phyloP scores from a whole-genome alignment of 2,329 filamentous ascomycete genomes.

The Nemania sp. region DNA sequence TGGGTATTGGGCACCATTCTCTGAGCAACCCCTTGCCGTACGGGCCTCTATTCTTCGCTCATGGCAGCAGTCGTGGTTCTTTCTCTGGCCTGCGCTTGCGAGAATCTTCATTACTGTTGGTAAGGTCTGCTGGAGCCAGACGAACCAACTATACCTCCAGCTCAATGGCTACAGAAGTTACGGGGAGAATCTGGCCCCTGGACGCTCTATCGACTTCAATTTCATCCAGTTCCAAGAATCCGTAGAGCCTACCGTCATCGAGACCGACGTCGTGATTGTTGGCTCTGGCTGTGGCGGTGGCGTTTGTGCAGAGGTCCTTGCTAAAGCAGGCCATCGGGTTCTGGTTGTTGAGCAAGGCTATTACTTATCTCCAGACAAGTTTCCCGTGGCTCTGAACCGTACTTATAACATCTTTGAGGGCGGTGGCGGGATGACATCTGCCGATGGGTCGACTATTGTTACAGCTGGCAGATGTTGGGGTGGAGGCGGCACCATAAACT shows the following conservation, averaged over 20 bases:
- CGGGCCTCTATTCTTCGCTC: conserved; percentile 16
- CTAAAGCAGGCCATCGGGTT: conserved; percentile 73
- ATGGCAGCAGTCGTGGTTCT: conserved; percentile 24
- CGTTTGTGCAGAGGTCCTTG: conserved; percentile 82
- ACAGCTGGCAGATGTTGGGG: conserved; percentile 81
- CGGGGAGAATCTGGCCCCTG: background rate
- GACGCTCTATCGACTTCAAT: conserved; percentile 12
- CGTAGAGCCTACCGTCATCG: background rate
- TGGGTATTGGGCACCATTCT: conserved; percentile 17
- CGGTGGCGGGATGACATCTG: conserved; percentile 66
- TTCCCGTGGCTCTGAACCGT: conserved; percentile 77
- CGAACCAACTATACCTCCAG: conserved; percentile 14
- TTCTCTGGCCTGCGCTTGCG: conserved; percentile 23
- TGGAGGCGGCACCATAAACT: conserved; percentile 90
- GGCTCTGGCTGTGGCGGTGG: conserved; percentile 89
- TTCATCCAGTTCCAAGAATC: conserved; percentile 28
- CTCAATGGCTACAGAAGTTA: conserved; percentile 19
- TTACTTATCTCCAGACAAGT: conserved; percentile 76
- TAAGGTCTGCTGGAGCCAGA: conserved; percentile 26
- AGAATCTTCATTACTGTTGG: conserved; percentile 15
- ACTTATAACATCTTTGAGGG: conserved; percentile 71
- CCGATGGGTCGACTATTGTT: conserved; percentile 70
- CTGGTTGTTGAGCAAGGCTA: conserved; percentile 87
- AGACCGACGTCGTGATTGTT: conserved; percentile 73
- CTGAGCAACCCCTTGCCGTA: conserved; percentile 14